Base-by-base conservation (phyloP, 2,329 filamentous ascomycete species). In the Atkinsonella hypoxylon region DNA sequence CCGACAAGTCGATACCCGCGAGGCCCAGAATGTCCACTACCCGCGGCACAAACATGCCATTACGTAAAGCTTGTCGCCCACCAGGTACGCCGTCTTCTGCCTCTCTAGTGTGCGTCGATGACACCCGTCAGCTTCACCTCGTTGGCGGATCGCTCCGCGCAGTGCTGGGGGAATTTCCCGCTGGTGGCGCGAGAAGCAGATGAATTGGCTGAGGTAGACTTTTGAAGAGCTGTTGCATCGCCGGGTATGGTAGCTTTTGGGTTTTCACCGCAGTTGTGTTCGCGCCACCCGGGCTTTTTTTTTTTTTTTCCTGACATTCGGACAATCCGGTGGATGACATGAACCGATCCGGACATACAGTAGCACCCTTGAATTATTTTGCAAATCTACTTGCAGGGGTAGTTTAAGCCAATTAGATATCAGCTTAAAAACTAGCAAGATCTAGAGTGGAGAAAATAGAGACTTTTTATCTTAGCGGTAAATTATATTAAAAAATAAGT, bases 121-220 rank as follows among this genome's bases (percentile, higher is more conserved):
- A 67, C 64, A 10, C 58, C 55, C 5, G 59, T 55, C 4, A 65
- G 59, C 39, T 53, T 54, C 3, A 60, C 56, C 52, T 67, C 61
- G 13, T 59, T 60, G n/a, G 26, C 22, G 50, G 65, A 66, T 11
- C 63, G 57, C 41, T 61, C 58, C 10, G 55, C 3, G 64, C 61
- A 0, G 59, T 59, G 0, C 54, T n/a, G n/a, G 58, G 15, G 65
- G 15, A 53, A 56, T 53, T 18, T 59, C 58, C 7, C 53, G 56
- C 31, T 64, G 55, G 26, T 51, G 53, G 8, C 15, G 38, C 4
- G 39, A 31, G 48, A 62, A 62, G 56, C 59, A 61, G 26, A 53
- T 51, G 45, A 52, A 52, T 47, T 56, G 61, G 39, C 60, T 61
- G 38, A 57, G 63, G 44, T 65, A 65, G 10, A 62, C 56, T 57